Percentiles rank a stretch among this genome's conserved stretches.
These are phyloP conservation scores for Areca catechu DNA, from an alignment of 176 grass and related monocot genomes.

Conservation along the genomic window DNA sequence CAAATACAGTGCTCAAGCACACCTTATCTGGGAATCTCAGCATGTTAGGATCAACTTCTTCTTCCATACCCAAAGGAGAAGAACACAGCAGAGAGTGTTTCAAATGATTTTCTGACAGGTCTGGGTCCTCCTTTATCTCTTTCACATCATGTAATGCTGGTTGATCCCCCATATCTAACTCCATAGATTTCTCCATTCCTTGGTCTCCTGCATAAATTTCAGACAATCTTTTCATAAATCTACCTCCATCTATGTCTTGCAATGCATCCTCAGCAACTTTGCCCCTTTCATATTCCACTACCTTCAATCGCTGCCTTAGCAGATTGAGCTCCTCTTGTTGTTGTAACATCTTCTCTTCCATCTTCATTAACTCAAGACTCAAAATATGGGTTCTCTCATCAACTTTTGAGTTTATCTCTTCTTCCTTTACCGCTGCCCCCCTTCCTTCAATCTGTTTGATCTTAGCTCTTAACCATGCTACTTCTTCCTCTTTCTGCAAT, in stretches of 20 bases:
- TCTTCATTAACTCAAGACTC: constrained; percentile 34
- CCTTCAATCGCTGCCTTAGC: constrained; percentile 40
- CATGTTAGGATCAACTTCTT: constrained; percentile 30
- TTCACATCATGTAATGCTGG: constrained; percentile 45
- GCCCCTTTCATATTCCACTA: constrained; percentile 38
- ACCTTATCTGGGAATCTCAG: constrained; percentile 53
- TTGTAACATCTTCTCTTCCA: constrained; percentile 42
- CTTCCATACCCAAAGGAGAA: constrained; percentile 13
- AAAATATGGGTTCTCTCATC: constrained; percentile 31
- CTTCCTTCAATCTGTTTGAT: constrained; percentile 44
- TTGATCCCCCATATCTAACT: constrained; percentile 75
- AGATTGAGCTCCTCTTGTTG: constrained; percentile 46
- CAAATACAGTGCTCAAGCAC: constrained; percentile 59
- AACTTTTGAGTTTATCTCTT: constrained; percentile 50
- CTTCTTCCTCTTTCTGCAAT: constrained; percentile 50
- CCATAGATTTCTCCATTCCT: constrained; percentile 78
- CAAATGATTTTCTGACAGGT: constrained; percentile 21
- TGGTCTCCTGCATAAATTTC: constrained; percentile 48
- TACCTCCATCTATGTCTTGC: constrained; percentile 35
- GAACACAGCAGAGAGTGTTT: constrained; percentile 11
- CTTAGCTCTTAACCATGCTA: constrained; percentile 31
- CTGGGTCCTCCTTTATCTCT: constrained; percentile 58
- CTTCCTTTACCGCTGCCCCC: constrained; percentile 26
- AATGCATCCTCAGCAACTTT: constrained; percentile 12
- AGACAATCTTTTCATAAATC: constrained; percentile 38